These are phyloP conservation scores for Rhizoctonia solani DNA, from an alignment of 1,284 basidiomycete genomes.

Conservation along the genomic window DNA sequence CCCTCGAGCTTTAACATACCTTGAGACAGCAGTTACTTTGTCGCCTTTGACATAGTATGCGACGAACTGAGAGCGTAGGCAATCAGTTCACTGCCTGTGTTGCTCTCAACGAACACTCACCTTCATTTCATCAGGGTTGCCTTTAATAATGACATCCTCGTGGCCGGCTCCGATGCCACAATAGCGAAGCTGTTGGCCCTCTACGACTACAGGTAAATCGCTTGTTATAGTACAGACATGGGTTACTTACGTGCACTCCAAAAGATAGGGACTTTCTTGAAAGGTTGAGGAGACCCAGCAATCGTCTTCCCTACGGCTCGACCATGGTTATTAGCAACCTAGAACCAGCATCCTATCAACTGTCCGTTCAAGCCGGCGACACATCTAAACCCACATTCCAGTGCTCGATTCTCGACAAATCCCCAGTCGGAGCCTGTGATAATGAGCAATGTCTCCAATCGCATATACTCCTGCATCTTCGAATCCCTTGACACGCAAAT, in stretches of 20 bases:
- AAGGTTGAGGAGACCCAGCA: constrained; percentile 59
- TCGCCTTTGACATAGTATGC: constrained; percentile 83
- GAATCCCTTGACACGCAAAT: constrained; percentile 65
- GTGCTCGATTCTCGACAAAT: constrained; percentile 76
- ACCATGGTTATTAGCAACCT: constrained; percentile 86
- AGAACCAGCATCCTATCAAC: constrained; percentile 37
- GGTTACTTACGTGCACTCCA: constrained; percentile 78
- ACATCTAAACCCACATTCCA: constrained; percentile 70
- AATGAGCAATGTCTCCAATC: constrained; percentile 89
- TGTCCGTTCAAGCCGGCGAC: constrained; percentile 38
- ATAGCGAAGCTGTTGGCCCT: constrained; percentile 82
- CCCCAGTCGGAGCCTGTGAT: constrained; percentile 63
- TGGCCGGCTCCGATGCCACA: constrained; percentile 69
- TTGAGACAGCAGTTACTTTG: constrained; percentile 80
- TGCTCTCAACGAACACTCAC: constrained; percentile 46
- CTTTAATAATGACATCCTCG: constrained; percentile 78
- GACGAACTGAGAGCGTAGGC: constrained; percentile 62
- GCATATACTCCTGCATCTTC: constrained; percentile 72
- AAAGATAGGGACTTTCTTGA: constrained; percentile 83
- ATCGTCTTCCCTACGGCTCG: constrained; percentile 81
- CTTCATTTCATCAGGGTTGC: constrained; percentile 79
- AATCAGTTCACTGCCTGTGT: not conserved
- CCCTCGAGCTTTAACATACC: constrained; percentile 48
- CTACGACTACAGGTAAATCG: constrained; percentile 45
- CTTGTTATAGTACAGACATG: not conserved